phyloP scores from a whole-genome alignment of 768 basidiomycete species.

The Butyriboletus loyo region DNA sequence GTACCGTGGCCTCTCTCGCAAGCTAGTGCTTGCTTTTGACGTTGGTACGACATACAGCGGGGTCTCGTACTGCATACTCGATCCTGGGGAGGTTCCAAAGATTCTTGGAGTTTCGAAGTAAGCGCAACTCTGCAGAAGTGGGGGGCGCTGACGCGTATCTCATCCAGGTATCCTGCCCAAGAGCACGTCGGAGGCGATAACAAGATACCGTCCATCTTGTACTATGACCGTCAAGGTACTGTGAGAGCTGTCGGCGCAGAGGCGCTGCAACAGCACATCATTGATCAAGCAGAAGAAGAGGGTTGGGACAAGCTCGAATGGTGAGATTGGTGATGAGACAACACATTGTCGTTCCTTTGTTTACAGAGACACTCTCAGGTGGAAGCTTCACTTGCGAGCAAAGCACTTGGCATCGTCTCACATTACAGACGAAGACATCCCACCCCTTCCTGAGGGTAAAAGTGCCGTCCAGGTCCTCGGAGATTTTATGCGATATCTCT shows the following conservation, averaged over 20 bases:
- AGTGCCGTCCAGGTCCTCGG: constrained; percentile 20
- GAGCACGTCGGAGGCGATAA: constrained; percentile 44
- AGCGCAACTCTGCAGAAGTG: background rate
- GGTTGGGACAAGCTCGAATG: constrained; percentile 39
- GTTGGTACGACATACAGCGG: constrained; percentile 45
- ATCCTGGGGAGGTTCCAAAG: constrained; percentile 33
- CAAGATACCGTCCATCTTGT: constrained; percentile 48
- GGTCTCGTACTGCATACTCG: constrained; percentile 35
- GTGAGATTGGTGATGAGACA: constrained; percentile 16
- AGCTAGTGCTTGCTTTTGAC: constrained; percentile 43
- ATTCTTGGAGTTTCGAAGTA: constrained; percentile 30
- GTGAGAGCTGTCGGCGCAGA: constrained; percentile 45
- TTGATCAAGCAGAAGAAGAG: constrained; percentile 39
- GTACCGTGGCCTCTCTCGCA: constrained; percentile 39
- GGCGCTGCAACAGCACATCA: constrained; percentile 32
- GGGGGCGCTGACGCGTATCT: background rate
- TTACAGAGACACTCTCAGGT: constrained; percentile 12
- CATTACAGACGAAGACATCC: constrained; percentile 20
- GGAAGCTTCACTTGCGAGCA: constrained; percentile 38
- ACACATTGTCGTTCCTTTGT: background rate
- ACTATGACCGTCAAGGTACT: constrained; percentile 41
- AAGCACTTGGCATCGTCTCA: constrained; percentile 23
- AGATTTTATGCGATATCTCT: constrained; percentile 30
- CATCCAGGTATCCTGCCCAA: constrained; percentile 43
- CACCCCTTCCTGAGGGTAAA: constrained; percentile 1